Evolutionary conservation across 371 early-diverging fungal species (phyloP), one percentile per base, ranked within the genome.

Genomic region (Apophysomyces variabilis): DNA sequence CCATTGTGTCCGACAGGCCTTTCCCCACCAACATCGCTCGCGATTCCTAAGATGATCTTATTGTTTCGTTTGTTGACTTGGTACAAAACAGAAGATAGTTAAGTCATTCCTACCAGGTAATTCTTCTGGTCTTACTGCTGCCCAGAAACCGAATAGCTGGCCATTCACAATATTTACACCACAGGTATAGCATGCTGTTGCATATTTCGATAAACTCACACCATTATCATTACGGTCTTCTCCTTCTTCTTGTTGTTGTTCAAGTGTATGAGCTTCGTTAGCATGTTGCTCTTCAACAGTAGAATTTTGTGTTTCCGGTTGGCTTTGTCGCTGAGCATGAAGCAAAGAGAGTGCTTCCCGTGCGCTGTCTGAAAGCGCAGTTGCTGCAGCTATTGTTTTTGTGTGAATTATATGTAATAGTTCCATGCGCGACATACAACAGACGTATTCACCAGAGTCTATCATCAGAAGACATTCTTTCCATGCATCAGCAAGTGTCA

Each of bases 171-270:
- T 57, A n/a, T 69, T 70, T 8, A 64, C 66, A 21, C 61, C 57
- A 32, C 75, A 75, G 9, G 72, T 47, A 41, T 69, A 69, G 35
- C 75, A 75, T n/a, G 75, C 70, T 26, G 46, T 57, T 35, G 72
- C 14, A 57, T 67, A 37, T 18, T 65, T 26, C 8, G 70, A 72
- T 12, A 26, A 26, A 26, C 32, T 26, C 32, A 26, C 32, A 26
- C 32, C 32, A 26, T 26, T 26, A 26, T 26, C 32, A 26, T 26
- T 26, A 3, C 32, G 1, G 3, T 26, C 32, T 26, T 26, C 32
- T 18, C 18, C 18, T 26, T 26, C 32, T 26, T 26, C 32, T 3
- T 3, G 32, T 26, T 26, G 32, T 26, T 26, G 32, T 26, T 26
- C 32, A 3, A 1, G 32, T 26, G 32, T 26, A 26, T 3, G 3